Conservation (phyloP, 176 grass and related monocot species). For the Carex parvula region DNA sequence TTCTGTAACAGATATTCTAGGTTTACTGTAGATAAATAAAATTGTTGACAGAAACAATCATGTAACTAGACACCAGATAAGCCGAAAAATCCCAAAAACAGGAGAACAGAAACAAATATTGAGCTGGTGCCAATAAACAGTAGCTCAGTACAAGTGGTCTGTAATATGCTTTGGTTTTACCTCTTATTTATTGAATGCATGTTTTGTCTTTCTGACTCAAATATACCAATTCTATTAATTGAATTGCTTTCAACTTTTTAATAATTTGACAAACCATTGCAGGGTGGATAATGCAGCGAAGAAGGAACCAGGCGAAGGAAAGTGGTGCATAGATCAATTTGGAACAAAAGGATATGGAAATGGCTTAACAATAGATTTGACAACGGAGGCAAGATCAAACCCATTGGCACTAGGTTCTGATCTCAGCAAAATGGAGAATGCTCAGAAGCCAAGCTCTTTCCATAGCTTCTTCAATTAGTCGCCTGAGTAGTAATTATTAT, state of each 20-base stretch:
- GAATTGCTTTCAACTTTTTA: neutral
- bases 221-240: neutral
- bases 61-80: neutral
- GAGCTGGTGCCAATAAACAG: neutral
- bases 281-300: conserved; percentile 3
- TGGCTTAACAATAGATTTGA: conserved; percentile 14
- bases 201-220: neutral
- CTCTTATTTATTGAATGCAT: neutral
- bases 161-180: neutral
- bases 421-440: conserved; percentile 27
- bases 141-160: neutral
- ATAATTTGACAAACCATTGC: neutral
- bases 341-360: neutral
- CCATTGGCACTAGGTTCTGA: conserved; percentile 27
- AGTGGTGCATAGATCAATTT: conserved; percentile 1
- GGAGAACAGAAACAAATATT: neutral
- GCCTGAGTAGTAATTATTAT: neutral
- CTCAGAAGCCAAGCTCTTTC: conserved; percentile 29
- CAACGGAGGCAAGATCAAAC: conserved; percentile 21
- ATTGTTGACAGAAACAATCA: neutral
- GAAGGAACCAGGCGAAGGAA: conserved; percentile 29
- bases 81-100: neutral
- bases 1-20: neutral
- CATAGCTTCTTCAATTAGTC: conserved; percentile 36
- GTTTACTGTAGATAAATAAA: neutral